These are phyloP conservation scores for Pseudogymnoascus sp. DNA, from an alignment of 2,329 filamentous ascomycete species.

Conservation along the genomic window DNA sequence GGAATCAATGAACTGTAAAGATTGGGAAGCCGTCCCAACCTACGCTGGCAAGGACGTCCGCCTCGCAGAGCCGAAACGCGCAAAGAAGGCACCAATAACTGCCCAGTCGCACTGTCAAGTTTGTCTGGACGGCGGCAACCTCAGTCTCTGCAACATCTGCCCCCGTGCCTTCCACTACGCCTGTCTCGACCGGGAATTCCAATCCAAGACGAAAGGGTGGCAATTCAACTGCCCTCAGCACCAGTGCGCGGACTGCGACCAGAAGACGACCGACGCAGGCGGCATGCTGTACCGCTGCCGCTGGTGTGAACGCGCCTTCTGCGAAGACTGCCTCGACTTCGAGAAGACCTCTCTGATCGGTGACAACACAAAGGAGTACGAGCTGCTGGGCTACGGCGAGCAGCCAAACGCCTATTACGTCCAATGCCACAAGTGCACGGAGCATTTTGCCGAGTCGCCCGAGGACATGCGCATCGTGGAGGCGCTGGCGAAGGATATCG, in stretches of 20 bases:
- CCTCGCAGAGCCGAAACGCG: slow-evolving; percentile 40
- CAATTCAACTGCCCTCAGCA: slow-evolving; percentile 52
- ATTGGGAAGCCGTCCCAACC: slow-evolving; percentile 52
- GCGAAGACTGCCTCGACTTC: slow-evolving; percentile 53
- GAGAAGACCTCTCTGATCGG: slow-evolving; percentile 42
- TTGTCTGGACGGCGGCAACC: slow-evolving; percentile 42
- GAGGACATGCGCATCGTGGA: slow-evolving; percentile 25
- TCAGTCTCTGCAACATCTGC: slow-evolving; percentile 44
- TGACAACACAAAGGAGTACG: slow-evolving; percentile 44
- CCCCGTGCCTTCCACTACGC: slow-evolving; percentile 46
- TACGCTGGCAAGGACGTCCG: slow-evolving; percentile 47
- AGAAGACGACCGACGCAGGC: slow-evolving; percentile 39
- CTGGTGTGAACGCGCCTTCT: slow-evolving; percentile 48
- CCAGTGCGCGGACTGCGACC: slow-evolving; percentile 44
- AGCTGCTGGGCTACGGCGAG: slow-evolving; percentile 39
- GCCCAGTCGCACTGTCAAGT: slow-evolving; percentile 46
- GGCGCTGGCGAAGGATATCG: slow-evolving; percentile 23
- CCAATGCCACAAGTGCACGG: slow-evolving; percentile 40
- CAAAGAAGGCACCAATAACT: slow-evolving; percentile 39
- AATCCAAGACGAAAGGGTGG: slow-evolving; percentile 36
- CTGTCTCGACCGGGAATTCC: slow-evolving; percentile 39
- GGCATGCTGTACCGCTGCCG: slow-evolving; percentile 43
- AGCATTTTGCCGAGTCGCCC: slow-evolving; percentile 29
- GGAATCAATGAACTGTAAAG: slow-evolving; percentile 43
- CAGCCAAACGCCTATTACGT: slow-evolving; percentile 44